These are phyloP conservation scores for Gaultheria prostrata DNA, from an alignment of 148 eudicot species.

Conservation along the genomic window DNA sequence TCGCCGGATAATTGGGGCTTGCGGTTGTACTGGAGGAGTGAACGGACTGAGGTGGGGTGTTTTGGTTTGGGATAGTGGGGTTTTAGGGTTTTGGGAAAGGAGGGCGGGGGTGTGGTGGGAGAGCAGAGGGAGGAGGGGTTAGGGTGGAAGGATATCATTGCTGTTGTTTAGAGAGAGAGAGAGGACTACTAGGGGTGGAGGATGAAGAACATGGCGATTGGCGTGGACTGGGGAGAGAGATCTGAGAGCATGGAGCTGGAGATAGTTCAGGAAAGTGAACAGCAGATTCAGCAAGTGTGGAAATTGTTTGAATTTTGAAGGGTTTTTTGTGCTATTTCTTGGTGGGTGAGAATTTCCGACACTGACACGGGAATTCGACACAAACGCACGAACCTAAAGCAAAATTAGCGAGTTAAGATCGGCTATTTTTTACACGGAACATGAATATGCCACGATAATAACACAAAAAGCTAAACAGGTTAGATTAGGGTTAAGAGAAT, in stretches of 20 bases:
- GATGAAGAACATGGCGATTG: slow-evolving; percentile 1
- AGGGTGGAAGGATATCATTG: slow-evolving; percentile 29
- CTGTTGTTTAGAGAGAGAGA: neutral
- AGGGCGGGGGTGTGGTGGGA: neutral
- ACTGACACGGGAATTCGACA: too few relatives aligned
- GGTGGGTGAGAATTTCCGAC: too few relatives aligned
- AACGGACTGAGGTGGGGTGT: slow-evolving; percentile 10
- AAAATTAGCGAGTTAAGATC: too few relatives aligned
- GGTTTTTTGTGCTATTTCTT: too few relatives aligned
- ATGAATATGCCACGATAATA: too few relatives aligned
- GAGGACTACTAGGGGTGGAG: neutral
- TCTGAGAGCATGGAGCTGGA: neutral
- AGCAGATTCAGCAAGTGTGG: neutral
- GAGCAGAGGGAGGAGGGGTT: slow-evolving; percentile 23
- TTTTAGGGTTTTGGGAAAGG: neutral
- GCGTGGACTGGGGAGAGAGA: neutral
- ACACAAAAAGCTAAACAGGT: too few relatives aligned
- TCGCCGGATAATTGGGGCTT: slow-evolving; percentile 81
- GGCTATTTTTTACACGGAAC: too few relatives aligned
- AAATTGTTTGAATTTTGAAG: neutral
- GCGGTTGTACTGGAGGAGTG: slow-evolving; percentile 70
- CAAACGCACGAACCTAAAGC: too few relatives aligned
- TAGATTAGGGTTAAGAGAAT: too few relatives aligned
- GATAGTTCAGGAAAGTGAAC: neutral
- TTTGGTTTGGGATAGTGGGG: neutral